These are phyloP conservation scores for Xylariaceae sp. DNA, from an alignment of 2,329 filamentous ascomycete genomes.

Conservation along the genomic window DNA sequence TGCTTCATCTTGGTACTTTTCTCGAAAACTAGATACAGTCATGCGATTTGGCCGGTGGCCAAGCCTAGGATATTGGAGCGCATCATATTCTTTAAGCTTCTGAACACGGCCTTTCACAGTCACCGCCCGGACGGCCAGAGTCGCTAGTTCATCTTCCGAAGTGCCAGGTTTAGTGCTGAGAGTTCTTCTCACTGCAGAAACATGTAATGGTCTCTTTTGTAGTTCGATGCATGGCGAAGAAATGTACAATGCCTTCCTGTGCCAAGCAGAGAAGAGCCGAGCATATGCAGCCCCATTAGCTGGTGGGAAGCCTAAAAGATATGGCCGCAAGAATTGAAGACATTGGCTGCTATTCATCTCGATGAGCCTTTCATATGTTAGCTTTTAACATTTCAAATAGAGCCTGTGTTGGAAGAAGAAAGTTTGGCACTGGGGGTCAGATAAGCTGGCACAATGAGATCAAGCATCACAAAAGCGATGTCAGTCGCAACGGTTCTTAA, in stretches of 20 bases:
- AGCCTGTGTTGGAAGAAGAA: slow-evolving; percentile 9
- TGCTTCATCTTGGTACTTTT: slow-evolving; percentile 40
- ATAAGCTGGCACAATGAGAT: slow-evolving; percentile 59
- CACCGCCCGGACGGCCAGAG: slow-evolving; percentile 19
- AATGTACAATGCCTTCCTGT: slow-evolving; percentile 24
- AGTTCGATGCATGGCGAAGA: slow-evolving; percentile 20
- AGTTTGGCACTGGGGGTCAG: slow-evolving; percentile 42
- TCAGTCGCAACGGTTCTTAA: slow-evolving; percentile 67
- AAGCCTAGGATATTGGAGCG: slow-evolving; percentile 63
- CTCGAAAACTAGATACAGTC: slow-evolving; percentile 46
- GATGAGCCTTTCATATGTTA: slow-evolving; percentile 32
- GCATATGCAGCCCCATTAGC: slow-evolving; percentile 50
- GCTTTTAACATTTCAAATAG: slow-evolving; percentile 16
- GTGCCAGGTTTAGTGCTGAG: background rate
- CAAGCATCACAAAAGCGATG: slow-evolving; percentile 54
- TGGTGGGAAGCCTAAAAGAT: slow-evolving; percentile 51
- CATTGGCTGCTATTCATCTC: slow-evolving; percentile 52
- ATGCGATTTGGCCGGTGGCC: slow-evolving; percentile 42
- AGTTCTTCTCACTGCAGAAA: slow-evolving; percentile 12
- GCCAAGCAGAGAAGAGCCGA: slow-evolving; percentile 56
- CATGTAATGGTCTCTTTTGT: slow-evolving; percentile 27
- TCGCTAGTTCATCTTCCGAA: slow-evolving; percentile 12
- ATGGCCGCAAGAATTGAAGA: slow-evolving; percentile 62
- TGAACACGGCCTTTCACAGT: slow-evolving; percentile 48
- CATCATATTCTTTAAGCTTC: slow-evolving; percentile 56